Evolutionary conservation across 1,284 basidiomycete genomes (phyloP), one percentile per base, ranked within the genome.

Genomic region (Hypsizygus ulmarius): DNA sequence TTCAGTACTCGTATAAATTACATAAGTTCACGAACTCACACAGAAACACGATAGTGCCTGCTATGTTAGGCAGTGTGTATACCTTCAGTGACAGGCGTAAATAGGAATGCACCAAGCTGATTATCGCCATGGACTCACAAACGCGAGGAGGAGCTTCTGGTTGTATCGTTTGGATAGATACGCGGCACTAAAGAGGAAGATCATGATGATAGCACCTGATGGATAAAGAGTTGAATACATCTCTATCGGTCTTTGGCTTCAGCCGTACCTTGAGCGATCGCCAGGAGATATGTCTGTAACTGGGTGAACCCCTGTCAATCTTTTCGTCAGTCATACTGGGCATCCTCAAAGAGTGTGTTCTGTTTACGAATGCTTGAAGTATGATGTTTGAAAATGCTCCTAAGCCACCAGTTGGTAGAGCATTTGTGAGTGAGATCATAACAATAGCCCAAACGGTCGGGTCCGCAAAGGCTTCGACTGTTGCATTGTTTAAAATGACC

Each of bases 371-470:
- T 19, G 71, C 72, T 21, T 64, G 73, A 47, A 78, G 52, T 49
- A 79, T 75, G 47, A 79, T 70, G 56, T 79, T 78, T 3, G 72
- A 72, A 60, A 77, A 79, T 1, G 75, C 75, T 19, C 75, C 75
- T 29, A 77, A 58, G 1, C 78, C 78, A 39, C 77, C 77, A 0
- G 76, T 78, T 8, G 77, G 77, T 28, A 79, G 62, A 0, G 73
- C 77, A 56, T 80, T 79, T 10, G 77, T 75, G 56, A 80, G 72
- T 16, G 75, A 75, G 36, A 77, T 71, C 34, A 73, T 43, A 2
- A 67, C 64, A 28, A 75, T 63, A 11, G 67, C 63, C 72, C 75
- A 75, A 2, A 75, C 71, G 43, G 72, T 70, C 0, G 70, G 64
- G 51, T 81, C 79, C n/a, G 50, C 59, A 27, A 79, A 43, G 1